Evolutionary conservation across 768 basidiomycete genomes (phyloP).

Genomic region (Amanita subjunquillea): DNA sequence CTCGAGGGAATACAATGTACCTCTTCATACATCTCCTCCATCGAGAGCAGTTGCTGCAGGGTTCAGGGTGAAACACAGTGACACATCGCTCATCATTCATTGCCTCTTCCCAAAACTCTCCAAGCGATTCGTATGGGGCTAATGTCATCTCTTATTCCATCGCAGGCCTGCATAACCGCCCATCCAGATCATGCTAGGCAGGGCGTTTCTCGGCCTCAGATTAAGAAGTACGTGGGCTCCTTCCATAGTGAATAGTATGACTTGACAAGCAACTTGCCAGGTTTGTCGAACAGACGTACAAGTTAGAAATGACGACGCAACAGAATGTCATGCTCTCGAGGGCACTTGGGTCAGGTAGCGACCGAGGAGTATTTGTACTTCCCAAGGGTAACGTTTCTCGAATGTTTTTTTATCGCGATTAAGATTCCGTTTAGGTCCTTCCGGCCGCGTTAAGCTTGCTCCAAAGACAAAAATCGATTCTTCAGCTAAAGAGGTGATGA

Average conservation of each 20-base stretch:
- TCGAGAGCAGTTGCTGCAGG: not conserved
- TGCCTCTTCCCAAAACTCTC: not conserved
- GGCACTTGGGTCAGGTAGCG: constrained; percentile 73
- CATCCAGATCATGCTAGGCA: constrained; percentile 66
- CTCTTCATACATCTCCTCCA: not conserved
- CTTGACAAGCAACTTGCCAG: constrained; percentile 26
- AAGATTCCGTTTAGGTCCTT: constrained; percentile 31
- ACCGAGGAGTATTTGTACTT: constrained; percentile 74
- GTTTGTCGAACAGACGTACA: constrained; percentile 78
- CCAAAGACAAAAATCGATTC: constrained; percentile 31
- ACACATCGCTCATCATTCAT: not conserved
- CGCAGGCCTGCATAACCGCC: constrained; percentile 71
- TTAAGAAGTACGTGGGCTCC: constrained; percentile 67
- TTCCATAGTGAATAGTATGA: constrained; percentile 1
- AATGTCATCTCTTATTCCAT: constrained; percentile 6
- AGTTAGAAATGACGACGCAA: constrained; percentile 67
- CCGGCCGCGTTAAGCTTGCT: constrained; percentile 69
- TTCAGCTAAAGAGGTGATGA: constrained; percentile 30
- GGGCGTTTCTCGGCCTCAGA: constrained; percentile 84
- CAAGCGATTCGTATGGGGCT: not conserved
- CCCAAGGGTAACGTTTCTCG: constrained; percentile 61
- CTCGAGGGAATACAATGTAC: not conserved
- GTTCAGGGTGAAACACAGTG: constrained; percentile 2
- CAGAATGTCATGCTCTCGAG: constrained; percentile 72
- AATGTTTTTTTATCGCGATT: not conserved